Evolutionary conservation across 1,139 yeast genomes (phyloP).

Genomic region (Candida neerlandica): DNA sequence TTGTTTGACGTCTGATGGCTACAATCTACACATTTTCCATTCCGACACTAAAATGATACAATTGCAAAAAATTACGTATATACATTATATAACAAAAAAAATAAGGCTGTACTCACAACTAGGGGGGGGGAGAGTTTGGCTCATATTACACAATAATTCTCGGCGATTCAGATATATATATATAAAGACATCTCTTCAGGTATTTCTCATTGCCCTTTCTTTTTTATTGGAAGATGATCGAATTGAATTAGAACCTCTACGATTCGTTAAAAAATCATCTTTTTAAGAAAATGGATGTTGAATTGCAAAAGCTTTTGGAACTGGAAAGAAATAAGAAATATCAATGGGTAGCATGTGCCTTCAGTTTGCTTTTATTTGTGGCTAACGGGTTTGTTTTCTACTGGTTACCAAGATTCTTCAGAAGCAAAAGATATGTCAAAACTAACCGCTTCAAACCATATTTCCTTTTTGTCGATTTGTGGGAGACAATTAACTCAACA

Average conservation of each 20-base stretch:
- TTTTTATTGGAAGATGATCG: no score
- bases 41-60: neutral
- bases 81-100: neutral
- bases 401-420: conserved; percentile 39
- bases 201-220: neutral
- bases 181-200: neutral
- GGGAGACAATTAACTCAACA: conserved; percentile 33
- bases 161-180: neutral
- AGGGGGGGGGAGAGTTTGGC: neutral
- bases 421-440: conserved; percentile 18
- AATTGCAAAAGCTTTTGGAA: conserved; percentile 35
- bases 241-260: neutral
- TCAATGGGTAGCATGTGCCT: conserved; percentile 39
- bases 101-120: neutral
- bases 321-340: conserved; percentile 33
- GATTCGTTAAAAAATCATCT: neutral
- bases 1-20: neutral
- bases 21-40: neutral
- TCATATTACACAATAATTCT: neutral
- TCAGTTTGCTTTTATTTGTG: conserved; percentile 28
- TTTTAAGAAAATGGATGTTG: neutral
- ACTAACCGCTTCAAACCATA: conserved; percentile 17
- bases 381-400: conserved; percentile 45
- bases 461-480: conserved; percentile 29
- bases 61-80: neutral